Evolutionary conservation across 805 yeast species (phyloP).

Genomic region (Candida berthetii): DNA sequence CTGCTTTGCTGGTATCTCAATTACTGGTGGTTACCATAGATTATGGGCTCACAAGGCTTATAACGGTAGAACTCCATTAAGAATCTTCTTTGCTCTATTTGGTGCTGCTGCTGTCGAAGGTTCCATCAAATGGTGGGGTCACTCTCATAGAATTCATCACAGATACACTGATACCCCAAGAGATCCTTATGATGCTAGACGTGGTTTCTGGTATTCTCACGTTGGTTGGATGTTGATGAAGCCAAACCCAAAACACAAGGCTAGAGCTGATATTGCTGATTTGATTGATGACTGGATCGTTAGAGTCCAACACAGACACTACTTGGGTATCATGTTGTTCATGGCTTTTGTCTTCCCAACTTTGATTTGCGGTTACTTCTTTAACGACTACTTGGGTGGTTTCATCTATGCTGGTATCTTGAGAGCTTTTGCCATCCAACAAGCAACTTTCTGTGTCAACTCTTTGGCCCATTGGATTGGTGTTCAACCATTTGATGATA

Average conservation of each 20-base stretch:
- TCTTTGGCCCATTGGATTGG: conserved; percentile 87
- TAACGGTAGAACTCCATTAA: conserved; percentile 53
- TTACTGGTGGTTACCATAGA: conserved; percentile 83
- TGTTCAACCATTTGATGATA: conserved; percentile 79
- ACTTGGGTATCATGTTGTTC: conserved; percentile 52
- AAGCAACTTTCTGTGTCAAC: conserved; percentile 82
- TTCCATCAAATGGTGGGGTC: conserved; percentile 87
- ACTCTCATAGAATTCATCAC: conserved; percentile 80
- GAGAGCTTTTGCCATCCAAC: conserved; percentile 67
- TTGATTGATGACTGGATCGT: conserved; percentile 47
- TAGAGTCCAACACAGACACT: conserved; percentile 16
- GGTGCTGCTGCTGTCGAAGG: conserved; percentile 86
- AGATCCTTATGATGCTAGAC: conserved; percentile 84
- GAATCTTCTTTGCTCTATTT: conserved; percentile 63
- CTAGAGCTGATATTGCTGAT: conserved; percentile 73
- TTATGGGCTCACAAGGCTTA: conserved; percentile 74
- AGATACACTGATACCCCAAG: conserved; percentile 78
- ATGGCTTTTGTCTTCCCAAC: conserved; percentile 61
- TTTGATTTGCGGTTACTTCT: conserved; percentile 44
- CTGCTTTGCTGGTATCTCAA: conserved; percentile 60
- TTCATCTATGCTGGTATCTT: conserved; percentile 71
- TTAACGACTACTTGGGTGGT: conserved; percentile 66
- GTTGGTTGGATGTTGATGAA: conserved; percentile 81
- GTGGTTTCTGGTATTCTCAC: conserved; percentile 80
- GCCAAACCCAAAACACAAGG: conserved; percentile 72